These are phyloP conservation scores for Flaveria ramosissima DNA, from an alignment of 129 eudicot genomes.

Conservation along the genomic window DNA sequence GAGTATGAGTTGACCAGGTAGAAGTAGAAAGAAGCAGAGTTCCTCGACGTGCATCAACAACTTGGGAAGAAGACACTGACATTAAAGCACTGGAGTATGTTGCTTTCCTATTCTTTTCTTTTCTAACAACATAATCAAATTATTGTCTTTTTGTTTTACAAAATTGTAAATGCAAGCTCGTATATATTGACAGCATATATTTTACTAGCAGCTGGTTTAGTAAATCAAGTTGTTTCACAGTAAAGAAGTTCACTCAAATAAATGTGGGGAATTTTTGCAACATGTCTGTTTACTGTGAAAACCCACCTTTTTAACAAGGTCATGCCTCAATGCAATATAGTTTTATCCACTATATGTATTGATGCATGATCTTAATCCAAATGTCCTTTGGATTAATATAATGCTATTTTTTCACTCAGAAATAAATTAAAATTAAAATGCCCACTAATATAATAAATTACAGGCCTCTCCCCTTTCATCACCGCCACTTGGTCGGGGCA, in stretches of 20 bases:
- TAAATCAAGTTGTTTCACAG: conserved; percentile 11
- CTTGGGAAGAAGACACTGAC: conserved; percentile 95
- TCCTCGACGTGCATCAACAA: conserved; percentile 79
- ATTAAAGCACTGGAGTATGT: conserved; percentile 95
- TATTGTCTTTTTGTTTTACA: conserved; percentile 1
- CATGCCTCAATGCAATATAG: not conserved
- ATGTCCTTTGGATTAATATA: not conserved
- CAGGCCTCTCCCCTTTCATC: conserved; percentile 98
- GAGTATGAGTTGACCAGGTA: conserved; percentile 29
- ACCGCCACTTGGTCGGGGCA: conserved; percentile 91
- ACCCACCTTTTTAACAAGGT: not conserved
- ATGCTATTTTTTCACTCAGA: not conserved
- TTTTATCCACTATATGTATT: not conserved
- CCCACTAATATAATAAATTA: conserved; percentile 19
- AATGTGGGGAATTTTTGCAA: not conserved
- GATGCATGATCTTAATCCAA: conserved; percentile 15
- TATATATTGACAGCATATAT: conserved; percentile 1
- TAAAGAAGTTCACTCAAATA: conserved; percentile 6
- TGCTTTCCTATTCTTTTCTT: not conserved
- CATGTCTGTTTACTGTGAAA: conserved; percentile 18
- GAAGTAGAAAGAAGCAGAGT: conserved; percentile 86
- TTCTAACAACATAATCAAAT: not conserved
- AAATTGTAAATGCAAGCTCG: not conserved
- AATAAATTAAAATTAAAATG: not conserved
- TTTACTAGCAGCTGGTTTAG: conserved; percentile 1